Conservation (phyloP, 2,329 filamentous ascomycete species). For the Didymella segeticola region DNA sequence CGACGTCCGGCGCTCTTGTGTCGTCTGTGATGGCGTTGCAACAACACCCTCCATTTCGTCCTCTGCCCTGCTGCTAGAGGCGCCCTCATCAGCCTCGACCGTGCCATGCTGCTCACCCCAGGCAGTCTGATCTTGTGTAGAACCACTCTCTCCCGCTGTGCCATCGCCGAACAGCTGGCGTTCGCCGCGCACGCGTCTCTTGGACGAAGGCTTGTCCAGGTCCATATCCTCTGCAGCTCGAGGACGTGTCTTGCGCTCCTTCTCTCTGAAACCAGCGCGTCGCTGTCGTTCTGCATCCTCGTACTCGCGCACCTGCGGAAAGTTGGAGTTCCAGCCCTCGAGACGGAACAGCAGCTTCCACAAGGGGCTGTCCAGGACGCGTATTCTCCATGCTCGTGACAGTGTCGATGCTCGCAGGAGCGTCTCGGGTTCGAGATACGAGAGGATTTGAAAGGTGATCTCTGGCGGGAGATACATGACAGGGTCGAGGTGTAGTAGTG, state of each 20-base stretch:
- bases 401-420: constrained; percentile 79
- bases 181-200: constrained; percentile 57
- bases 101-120: constrained; percentile 58
- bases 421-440: constrained; percentile 81
- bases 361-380: constrained; percentile 81
- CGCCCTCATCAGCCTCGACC: constrained; percentile 55
- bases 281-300: constrained; percentile 63
- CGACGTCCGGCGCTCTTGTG: constrained; percentile 29
- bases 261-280: constrained; percentile 44
- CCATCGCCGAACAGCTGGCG: constrained; percentile 52
- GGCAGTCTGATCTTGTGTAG: constrained; percentile 21
- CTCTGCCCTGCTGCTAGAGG: constrained; percentile 34
- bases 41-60: constrained; percentile 49
- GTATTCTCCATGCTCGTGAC: constrained; percentile 80
- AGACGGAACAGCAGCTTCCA: constrained; percentile 84
- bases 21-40: constrained; percentile 23
- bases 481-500: constrained; percentile 91
- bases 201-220: constrained; percentile 58
- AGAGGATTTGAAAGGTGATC: constrained; percentile 87
- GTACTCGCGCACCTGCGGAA: constrained; percentile 67
- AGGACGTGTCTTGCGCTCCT: constrained; percentile 55
- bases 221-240: constrained; percentile 56
- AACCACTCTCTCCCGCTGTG: constrained; percentile 27
- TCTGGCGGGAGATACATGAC: constrained; percentile 85
- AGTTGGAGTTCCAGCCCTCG: constrained; percentile 84